Base-by-base conservation (phyloP, 768 basidiomycete genomes). In the Mycena chlorophos region DNA sequence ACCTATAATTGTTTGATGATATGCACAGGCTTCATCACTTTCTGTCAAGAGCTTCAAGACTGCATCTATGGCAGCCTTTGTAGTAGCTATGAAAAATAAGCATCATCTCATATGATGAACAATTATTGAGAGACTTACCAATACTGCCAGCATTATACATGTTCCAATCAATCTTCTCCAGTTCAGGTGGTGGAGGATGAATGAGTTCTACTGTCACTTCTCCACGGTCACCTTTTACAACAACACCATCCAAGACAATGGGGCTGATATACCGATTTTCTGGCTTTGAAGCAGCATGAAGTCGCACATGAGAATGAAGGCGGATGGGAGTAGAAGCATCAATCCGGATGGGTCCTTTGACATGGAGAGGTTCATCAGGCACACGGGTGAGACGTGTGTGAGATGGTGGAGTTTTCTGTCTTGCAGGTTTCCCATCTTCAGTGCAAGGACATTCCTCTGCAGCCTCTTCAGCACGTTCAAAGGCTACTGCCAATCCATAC, bases 381-480 rank as follows among this genome's bases (percentile, higher is more conserved):
- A 73, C 65, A 38, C 71, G 68, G 16, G 61, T 53, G 4, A 83
- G 68, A 49, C 71, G 75, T 0, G 78, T 75, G 38, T 75, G 73
- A 0, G 72, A 65, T 0, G 82, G 81, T 1, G 78, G 65, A 1
- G 69, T 75, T 12, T 71, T 66, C 55, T 81, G 81, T 47, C 69
- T 74, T 55, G 69, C 73, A 3, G 82, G 81, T 49, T 74, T 71
- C 2, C 86, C 86, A 14, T 75, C 70, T n/a, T 85, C 83, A 56
- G 85, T 79, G 52, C 85, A 87, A 6, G 85, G 85, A 65, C 85
- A 88, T 60, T 80, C 77, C 55, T 86, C 84, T 1, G 78, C 78
- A 4, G 85, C 86, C 61, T 87, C 86, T 60, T 88, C 85, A 1
- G 82, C 83, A 13, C 83, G 76, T 56, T 87, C 86, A 54, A 85